phyloP scores from a whole-genome alignment of 352 stramenopile species.

The Pythium rhizo-oryzae region DNA sequence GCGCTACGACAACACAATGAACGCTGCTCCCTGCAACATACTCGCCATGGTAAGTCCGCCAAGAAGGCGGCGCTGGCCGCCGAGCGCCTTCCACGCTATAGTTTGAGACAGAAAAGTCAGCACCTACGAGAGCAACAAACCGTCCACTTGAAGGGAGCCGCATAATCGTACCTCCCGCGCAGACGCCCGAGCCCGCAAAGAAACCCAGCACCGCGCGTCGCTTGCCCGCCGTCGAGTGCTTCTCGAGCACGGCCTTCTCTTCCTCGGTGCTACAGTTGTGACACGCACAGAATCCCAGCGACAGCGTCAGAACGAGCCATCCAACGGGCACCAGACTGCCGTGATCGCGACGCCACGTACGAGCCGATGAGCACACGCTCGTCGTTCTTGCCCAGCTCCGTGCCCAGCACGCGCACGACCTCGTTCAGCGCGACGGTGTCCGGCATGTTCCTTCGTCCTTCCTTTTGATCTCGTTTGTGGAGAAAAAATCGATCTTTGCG shows the following conservation, averaged over 20 bases:
- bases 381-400: slow-evolving; percentile 56
- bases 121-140: neutral
- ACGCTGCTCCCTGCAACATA: slow-evolving; percentile 6
- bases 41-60: slow-evolving; percentile 29
- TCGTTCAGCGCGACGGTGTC: slow-evolving; percentile 51
- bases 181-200: slow-evolving; percentile 32
- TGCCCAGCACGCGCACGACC: slow-evolving; percentile 65
- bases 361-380: slow-evolving; percentile 53
- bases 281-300: slow-evolving; percentile 6
- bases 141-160: neutral
- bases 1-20: neutral
- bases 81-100: slow-evolving; percentile 24
- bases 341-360: slow-evolving; percentile 36
- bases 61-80: slow-evolving; percentile 26
- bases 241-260: slow-evolving; percentile 63
- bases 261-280: slow-evolving; percentile 46
- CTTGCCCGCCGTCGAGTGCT: slow-evolving; percentile 51
- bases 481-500: neutral
- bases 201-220: slow-evolving; percentile 49
- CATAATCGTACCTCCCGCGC: slow-evolving; percentile 26
- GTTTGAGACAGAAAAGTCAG: neutral
- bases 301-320: neutral
- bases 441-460: slow-evolving; percentile 3
- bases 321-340: neutral
- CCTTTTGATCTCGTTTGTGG: neutral